Base-by-base conservation (phyloP, 2,329 filamentous ascomycete genomes). In the Ophiostoma sp. region DNA sequence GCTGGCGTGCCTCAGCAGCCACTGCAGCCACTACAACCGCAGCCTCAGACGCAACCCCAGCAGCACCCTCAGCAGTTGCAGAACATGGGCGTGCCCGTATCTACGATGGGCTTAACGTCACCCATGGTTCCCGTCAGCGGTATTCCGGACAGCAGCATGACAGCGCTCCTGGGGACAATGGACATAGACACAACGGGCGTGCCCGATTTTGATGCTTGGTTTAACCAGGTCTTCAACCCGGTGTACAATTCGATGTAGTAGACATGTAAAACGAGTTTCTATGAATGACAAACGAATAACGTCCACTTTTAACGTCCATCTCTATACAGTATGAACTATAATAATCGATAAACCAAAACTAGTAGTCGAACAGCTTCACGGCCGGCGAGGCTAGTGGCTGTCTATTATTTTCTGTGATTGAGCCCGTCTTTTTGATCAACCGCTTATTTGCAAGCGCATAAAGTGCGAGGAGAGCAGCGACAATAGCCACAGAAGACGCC, bases 401-500 rank as follows among this genome's bases (percentile, higher is more conserved):
- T 55, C 49, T 18, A 36, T 55, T 18, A n/a, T 55, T 55, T 11
- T 12, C 7, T 27, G 49, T 55, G 49, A 9, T 1, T 11, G 49
- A 27, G 0, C 49, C 8, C 7, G 47, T n/a, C 3, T 52, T 52
- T 7, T n/a, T 52, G 8, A 55, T n/a, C 49, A 55, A 9, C 49
- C 27, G 18, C 49, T 55, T 55, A 9, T 55, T 55, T 9, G n/a
- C 49, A 3, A 55, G 18, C 3, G 49, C 49, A 11, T 55, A 55
- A 4, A 55, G 18, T 27, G n/a, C 49, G 8, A 36, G 8, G 27
- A 55, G 18, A 4, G 49, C 5, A 27, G n/a, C 49, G 18, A n/a
- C 27, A 18, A 55, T 55, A 18, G 18, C 49, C 8, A 55, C 49
- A 27, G 65, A 68, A 12, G 67, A 66, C 3, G 68, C 65, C 67